Conservation (phyloP, 441 rosid genomes). For the Syzygium malaccense region DNA sequence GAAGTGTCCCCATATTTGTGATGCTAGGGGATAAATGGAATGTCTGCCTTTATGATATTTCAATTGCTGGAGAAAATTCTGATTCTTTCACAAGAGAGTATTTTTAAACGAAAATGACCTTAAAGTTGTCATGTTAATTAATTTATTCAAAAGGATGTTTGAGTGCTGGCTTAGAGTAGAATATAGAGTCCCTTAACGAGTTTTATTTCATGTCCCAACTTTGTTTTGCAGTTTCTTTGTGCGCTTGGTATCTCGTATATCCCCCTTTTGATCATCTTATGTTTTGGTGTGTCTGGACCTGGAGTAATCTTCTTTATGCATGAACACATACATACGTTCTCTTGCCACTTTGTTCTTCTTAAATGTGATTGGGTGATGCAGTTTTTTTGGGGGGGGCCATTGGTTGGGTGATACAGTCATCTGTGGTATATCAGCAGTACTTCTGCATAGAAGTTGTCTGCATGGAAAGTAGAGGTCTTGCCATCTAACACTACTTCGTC, state of each 20-base stretch:
- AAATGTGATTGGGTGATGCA: neutral
- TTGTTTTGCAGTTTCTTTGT: neutral
- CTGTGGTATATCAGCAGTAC: neutral
- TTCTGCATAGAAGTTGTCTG: neutral
- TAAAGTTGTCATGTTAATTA: neutral
- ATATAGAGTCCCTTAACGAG: neutral
- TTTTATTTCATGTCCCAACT: neutral
- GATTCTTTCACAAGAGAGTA: neutral
- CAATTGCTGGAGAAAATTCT: neutral
- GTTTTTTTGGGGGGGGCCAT: neutral
- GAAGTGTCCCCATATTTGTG: neutral
- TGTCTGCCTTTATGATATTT: neutral
- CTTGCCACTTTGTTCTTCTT: neutral
- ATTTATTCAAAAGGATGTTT: neutral
- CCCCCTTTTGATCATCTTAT: neutral
- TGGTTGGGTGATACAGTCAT: neutral
- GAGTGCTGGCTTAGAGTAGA: neutral
- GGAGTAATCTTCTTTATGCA: neutral
- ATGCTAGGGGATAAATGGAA: neutral
- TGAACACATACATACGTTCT: neutral
- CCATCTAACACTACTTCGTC: neutral
- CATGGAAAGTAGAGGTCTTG: neutral
- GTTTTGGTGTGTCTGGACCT: neutral
- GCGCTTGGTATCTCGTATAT: neutral
- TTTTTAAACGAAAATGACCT: neutral